phyloP scores from a whole-genome alignment of 306 rosid genomes.

The Fragaria vesca region DNA sequence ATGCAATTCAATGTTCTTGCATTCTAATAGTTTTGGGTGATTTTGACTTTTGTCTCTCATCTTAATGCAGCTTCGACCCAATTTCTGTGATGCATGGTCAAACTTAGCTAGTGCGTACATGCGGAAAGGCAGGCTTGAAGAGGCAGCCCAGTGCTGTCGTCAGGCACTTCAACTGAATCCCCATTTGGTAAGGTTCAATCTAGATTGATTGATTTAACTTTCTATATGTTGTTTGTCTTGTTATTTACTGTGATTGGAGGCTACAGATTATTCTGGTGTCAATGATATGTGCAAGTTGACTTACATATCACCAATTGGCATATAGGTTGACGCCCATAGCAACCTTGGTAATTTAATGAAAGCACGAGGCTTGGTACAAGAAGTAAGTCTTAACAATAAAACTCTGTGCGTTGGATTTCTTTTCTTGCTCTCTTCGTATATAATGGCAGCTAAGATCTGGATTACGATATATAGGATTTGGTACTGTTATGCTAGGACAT shows the following conservation, averaged over 20 bases:
- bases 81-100: constrained; percentile 98
- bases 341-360: constrained; percentile 69
- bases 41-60: constrained; percentile 14
- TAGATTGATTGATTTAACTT: not conserved
- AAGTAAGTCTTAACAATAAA: constrained; percentile 50
- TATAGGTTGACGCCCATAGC: constrained; percentile 66
- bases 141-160: constrained; percentile 98
- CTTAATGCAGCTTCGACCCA: constrained; percentile 81
- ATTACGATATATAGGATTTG: constrained; percentile 1
- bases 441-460: constrained; percentile 16
- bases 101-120: constrained; percentile 97
- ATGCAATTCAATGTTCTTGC: not conserved
- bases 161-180: constrained; percentile 97
- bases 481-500: not conserved
- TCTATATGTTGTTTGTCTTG: not conserved
- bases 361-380: constrained; percentile 75
- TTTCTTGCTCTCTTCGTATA: not conserved
- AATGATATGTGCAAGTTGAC: constrained; percentile 17
- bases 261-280: constrained; percentile 5
- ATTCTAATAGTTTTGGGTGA: constrained; percentile 10
- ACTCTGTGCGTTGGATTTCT: not conserved
- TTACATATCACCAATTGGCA: constrained; percentile 8
- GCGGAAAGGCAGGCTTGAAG: constrained; percentile 92
- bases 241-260: constrained; percentile 10
- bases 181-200: constrained; percentile 53